Base-by-base conservation (phyloP, 495 filamentous ascomycete species). In the Podospora anserina region DNA sequence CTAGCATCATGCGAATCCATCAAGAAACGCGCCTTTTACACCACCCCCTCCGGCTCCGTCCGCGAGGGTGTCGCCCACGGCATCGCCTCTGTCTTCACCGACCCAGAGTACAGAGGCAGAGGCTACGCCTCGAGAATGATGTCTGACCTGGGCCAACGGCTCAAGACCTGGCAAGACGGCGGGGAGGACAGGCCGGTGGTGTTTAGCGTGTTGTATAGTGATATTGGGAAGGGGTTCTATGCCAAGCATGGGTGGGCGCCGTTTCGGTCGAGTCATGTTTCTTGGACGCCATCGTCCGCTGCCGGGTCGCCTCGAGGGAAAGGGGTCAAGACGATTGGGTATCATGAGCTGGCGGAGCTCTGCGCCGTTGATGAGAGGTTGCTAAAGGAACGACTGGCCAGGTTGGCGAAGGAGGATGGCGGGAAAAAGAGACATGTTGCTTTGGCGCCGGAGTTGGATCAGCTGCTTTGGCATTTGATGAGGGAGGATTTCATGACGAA, bases 151-250 rank as follows among this genome's bases (percentile, higher is more conserved):
- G 87, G 75, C 0, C 49, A 18, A 4, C 54, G 30, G 58, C 64
- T 84, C 65, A 44, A 70, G 39, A 65, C 34, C 3, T 82, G 81
- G 81, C 81, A 80, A 66, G 5, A 75, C 77, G n/a, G 72, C 77
- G 64, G 76, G 76, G 26, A 77, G 56, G 9, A 13, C 2, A 13
- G 77, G 23, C 0, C 5, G 7, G 11, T 78, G 16, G 67, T 87
- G 20, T 93, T 91, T 74, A 90, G 89, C 9, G 86, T 94, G 27
- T 78, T 99, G 39, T 99, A 90, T 79, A 97, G 94, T 11, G 95
- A 99, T 77, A 97, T 99, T 72, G 95, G 95, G 4, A 97, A 96
- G 82, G 78, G 78, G n/a, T 97, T 96, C 78, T 99, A 97, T 77
- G 86, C 92, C 7, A 85, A 83, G 63, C 85, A 87, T 69, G 95